Base-by-base conservation (phyloP, 768 basidiomycete genomes). In the Ramaria sp. region DNA sequence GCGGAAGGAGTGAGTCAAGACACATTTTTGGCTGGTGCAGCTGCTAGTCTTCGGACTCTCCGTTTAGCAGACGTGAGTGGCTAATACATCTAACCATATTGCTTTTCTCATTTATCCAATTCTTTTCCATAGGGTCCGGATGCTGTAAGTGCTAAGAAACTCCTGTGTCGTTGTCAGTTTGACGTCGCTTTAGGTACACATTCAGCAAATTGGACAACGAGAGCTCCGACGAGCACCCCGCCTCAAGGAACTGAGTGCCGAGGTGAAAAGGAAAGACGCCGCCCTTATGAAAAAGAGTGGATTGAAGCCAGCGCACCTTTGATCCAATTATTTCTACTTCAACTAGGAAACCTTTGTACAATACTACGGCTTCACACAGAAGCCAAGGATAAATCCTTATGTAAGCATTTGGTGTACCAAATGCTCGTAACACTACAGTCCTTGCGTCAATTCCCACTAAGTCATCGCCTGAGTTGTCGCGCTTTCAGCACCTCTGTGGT, bases 1-100 rank as follows among this genome's bases (percentile, higher is more conserved):
- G 96, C 93, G n/a, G 95, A 97, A 68, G 96, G 96, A 32, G 71
- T 99, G 43, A 88, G 79, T 22, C 91, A 96, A 69, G 95, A 98
- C 62, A 83, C 84, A 34, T 79, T 81, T 20, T 78, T 99, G 32
- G 92, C 95, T 0, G 63, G 67, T 48, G 75, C 77, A 56, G 97
- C 82, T 75, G 87, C 90, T 25, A 77, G 78, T 8, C 66, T 97
- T 59, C 78, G 96, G 52, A 96, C 94, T 0, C 76, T 99, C 22
- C 81, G 95, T 28, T 76, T 90, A 61, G 89, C 89, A 54, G 89
- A 91, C 67, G 89, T 89, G 65, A 54, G 82, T 72, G 22, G 38
- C 48, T 45, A 24, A 52, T 16, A n/a, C 52, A 27, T 34, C 43
- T 36, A 3, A 28, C 51, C 15, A 24, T 5, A 28, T 39, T 15